Evolutionary conservation across 768 basidiomycete species (phyloP), one percentile per base, ranked within the genome.

Genomic region (Leucosporidium yakuticum): DNA sequence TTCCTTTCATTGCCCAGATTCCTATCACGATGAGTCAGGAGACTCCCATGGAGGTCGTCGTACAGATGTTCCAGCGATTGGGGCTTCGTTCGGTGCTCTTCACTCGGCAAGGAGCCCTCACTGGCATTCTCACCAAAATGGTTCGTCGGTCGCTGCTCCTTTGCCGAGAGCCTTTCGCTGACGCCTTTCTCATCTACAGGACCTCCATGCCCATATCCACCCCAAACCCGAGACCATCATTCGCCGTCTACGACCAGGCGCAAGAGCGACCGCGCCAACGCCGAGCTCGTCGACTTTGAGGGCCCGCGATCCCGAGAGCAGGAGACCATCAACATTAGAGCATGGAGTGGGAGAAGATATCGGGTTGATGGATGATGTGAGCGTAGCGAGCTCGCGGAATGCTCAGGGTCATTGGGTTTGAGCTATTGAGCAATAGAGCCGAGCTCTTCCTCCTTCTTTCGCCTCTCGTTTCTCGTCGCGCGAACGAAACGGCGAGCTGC

Each of bases 1-100:
- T 1, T 0, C 8, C 20, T 2, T 31, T 15, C 14, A 7, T 4
- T 54, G n/a, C n/a, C n/a, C n/a, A 73, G 68, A 72, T 69, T 4
- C 74, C 74, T 8, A 67, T 75, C 47, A 60, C 49, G 9, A 12
- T 74, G 9, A 67, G 50, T 47, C 59, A 62, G 21, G 68, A 71
- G 25, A 73, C 68, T 21, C 65, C 75, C 7, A 69, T 72, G 68
- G 75, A 76, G 54, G 57, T 76, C 36, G 71, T 73, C 48, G 73
- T 76, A 4, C 73, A 76, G 62, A 69, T 76, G 67, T 76, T 74
- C 51, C 75, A 71, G 49, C 57, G 69, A 8, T 56, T 76, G 20
- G 75, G 73, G 0, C 56, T 71, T 14, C 64, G 73, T 12, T 69
- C 65, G 50, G 51, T 74, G 50, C 60, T 74, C 25, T 61, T 71